phyloP scores from a whole-genome alignment of 2,329 filamentous ascomycete species.

The Cladosporium sp. region DNA sequence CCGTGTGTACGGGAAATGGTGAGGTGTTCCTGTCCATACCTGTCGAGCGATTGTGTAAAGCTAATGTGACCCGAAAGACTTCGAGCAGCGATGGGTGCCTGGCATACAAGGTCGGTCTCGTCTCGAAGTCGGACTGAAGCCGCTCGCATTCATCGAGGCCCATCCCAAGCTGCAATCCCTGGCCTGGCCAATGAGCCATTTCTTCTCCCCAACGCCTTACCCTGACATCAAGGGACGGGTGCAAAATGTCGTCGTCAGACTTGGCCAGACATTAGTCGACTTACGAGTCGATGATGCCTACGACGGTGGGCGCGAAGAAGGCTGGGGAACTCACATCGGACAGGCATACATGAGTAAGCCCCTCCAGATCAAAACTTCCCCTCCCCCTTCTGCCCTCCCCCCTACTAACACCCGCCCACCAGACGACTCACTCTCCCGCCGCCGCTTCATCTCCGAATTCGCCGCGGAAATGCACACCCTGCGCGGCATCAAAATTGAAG shows the following conservation, averaged over 20 bases:
- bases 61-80: neutral
- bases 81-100: neutral
- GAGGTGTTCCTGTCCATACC: no score
- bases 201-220: conserved; percentile 31
- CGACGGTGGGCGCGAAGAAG: no score
- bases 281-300: conserved; percentile 36
- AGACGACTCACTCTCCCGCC: conserved; percentile 14
- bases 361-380: no score
- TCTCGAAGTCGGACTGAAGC: conserved; percentile 5
- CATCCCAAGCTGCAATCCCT: conserved; percentile 42
- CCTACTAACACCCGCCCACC: no score
- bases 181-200: conserved; percentile 44
- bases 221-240: conserved; percentile 17
- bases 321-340: no score
- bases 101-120: neutral
- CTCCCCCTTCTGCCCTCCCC: no score
- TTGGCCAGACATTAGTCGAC: conserved; percentile 38
- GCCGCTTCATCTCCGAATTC: conserved; percentile 40
- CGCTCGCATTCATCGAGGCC: conserved; percentile 40
- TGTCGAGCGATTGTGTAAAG: neutral
- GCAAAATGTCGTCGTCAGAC: conserved; percentile 33
- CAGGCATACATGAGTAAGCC: no score
- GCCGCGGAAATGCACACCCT: conserved; percentile 39
- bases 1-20: neutral
- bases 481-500: conserved; percentile 44